Conservation (phyloP, 768 basidiomycete species). For the Trametes meyenii region DNA sequence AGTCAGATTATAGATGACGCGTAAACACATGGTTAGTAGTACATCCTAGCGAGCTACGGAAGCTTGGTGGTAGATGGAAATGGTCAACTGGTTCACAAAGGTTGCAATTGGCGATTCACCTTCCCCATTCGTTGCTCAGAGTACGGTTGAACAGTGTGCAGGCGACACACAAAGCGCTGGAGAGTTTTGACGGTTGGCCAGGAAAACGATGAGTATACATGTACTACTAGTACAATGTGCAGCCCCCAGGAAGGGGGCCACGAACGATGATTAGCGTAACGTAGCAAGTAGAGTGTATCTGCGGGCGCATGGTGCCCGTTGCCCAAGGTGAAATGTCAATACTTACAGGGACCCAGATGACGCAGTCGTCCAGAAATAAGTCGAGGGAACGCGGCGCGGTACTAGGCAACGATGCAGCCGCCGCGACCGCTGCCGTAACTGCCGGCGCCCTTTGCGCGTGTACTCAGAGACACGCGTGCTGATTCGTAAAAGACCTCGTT, state of each 20-base stretch:
- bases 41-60: no score
- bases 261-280: slow-evolving; percentile 5
- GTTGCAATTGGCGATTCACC: no score
- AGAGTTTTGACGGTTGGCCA: no score
- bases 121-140: no score
- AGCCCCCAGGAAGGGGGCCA: neutral
- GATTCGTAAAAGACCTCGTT: slow-evolving; percentile 92
- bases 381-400: neutral
- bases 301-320: neutral
- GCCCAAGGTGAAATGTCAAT: neutral
- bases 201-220: neutral
- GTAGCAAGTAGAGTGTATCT: slow-evolving; percentile 1
- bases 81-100: no score
- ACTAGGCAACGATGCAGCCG: slow-evolving; percentile 51
- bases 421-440: slow-evolving; percentile 36
- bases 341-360: slow-evolving; percentile 14
- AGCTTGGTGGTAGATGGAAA: no score
- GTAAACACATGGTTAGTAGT: no score
- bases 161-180: no score
- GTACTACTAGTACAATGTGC: neutral
- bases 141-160: no score
- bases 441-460: slow-evolving; percentile 66
- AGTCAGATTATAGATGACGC: no score
- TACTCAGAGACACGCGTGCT: slow-evolving; percentile 79
- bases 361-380: slow-evolving; percentile 12